Conservation (phyloP, 1,284 basidiomycete species). For the Psilocybe mexicana region DNA sequence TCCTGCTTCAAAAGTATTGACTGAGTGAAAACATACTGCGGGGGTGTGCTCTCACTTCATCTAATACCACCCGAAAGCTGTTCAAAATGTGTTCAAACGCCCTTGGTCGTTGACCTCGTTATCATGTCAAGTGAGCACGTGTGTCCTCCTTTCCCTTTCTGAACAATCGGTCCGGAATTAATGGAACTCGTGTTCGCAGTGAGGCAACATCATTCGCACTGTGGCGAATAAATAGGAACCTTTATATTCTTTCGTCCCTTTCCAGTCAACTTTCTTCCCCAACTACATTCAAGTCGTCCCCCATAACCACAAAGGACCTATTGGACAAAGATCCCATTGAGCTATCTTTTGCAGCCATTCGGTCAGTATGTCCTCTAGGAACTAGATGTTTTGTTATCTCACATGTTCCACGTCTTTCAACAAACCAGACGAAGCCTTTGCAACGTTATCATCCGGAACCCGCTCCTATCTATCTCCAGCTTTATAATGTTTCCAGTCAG, state of each 20-base stretch:
- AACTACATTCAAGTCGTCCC: neutral
- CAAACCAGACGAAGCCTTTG: too few species aligned
- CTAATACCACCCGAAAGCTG: neutral
- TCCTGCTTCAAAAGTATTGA: neutral
- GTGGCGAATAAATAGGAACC: slow-evolving; percentile 21
- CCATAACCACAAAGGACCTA: neutral
- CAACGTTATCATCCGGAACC: neutral
- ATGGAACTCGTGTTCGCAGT: slow-evolving; percentile 23
- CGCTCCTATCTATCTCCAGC: neutral
- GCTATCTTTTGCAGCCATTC: neutral
- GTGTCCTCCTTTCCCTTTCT: slow-evolving; percentile 14
- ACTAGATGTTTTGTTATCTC: neutral
- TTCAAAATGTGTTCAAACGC: neutral
- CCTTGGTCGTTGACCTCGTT: slow-evolving; percentile 4
- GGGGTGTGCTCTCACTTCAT: neutral
- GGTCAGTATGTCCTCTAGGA: neutral
- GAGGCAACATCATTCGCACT: slow-evolving; percentile 21
- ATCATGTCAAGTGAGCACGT: slow-evolving; percentile 21
- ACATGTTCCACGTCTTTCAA: neutral
- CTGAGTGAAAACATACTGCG: neutral
- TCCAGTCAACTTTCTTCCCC: slow-evolving; percentile 5
- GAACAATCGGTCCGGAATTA: slow-evolving; percentile 22
- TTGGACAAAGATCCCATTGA: neutral
- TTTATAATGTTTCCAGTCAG: slow-evolving; percentile 35
- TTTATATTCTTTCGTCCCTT: slow-evolving; percentile 14